These are phyloP conservation scores for Leishmania aethiopica DNA, from an alignment of 208 protist species.

Conservation along the genomic window DNA sequence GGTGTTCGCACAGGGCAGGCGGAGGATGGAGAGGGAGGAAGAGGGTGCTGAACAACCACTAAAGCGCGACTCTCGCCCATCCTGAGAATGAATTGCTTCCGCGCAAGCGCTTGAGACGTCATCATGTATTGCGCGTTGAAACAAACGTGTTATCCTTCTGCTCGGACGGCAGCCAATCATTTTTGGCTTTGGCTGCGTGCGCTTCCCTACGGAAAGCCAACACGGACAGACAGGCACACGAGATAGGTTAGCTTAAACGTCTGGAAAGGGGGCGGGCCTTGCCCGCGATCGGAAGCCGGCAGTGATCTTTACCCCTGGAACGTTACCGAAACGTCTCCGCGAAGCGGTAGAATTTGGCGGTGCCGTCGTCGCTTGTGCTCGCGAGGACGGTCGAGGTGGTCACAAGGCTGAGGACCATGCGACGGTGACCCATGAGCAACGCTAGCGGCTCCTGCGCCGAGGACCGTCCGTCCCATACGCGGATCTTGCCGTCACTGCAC, in stretches of 20 bases:
- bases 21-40: neutral
- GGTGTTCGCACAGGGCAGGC: neutral
- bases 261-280: neutral
- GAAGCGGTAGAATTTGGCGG: constrained; percentile 53
- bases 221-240: neutral
- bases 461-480: constrained; percentile 84
- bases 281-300: neutral
- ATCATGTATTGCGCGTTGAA: neutral
- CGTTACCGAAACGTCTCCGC: constrained; percentile 4
- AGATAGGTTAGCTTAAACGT: constrained; percentile 8
- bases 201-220: neutral
- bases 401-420: constrained; percentile 77
- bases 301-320: neutral
- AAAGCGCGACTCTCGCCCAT: neutral
- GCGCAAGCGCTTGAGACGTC: neutral
- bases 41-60: neutral
- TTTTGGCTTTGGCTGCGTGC: neutral
- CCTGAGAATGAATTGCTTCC: neutral
- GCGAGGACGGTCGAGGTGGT: constrained; percentile 30
- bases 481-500: constrained; percentile 82
- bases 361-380: constrained; percentile 82
- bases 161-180: neutral
- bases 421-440: constrained; percentile 73
- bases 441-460: constrained; percentile 48
- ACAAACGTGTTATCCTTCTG: neutral